Base-by-base conservation (phyloP, 768 basidiomycete species). In the Hygrophorus pudorinus region DNA sequence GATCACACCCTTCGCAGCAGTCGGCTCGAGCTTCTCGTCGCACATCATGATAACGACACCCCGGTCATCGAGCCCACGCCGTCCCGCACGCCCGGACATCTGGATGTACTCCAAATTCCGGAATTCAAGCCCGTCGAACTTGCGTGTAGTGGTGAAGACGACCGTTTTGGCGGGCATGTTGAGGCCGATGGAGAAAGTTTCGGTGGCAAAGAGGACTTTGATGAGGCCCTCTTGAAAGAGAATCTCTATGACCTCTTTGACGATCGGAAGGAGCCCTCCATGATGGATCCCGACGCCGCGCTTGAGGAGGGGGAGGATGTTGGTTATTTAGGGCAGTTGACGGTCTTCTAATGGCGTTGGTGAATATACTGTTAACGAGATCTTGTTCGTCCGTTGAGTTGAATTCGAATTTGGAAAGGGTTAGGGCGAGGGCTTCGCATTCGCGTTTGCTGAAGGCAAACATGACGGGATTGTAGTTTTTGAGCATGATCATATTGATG, bases 121-220 rank as follows among this genome's bases (percentile, higher is more conserved):
- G 68, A 96, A 96, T 54, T 93, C 91, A 35, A 78, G 79, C 0
- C 96, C 96, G 60, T 99, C 96, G 55, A 92, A 98, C 65, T 99
- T 99, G 52, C 91, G 81, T 2, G 91, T 84, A 0, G 83, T 76
- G 0, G 91, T 96, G 69, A 99, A 99, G 17, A 99, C 94, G 38
- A 99, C 96, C 2, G 96, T 98, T 69, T 97, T 98, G 13, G 96
- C 96, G 9, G 96, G 96, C 96, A 99, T 99, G 65, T 99, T 99
- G 35, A 99, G 71, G 30, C 89, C 91, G 47, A 96, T 96, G 12
- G 93, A 94, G 65, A 97, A 97, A 0, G 96, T 99, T 65, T 99
- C 96, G 0, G 96, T 99, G 5, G 96, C 96, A 56, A 98, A 99
- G 32, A 99, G 76, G 27, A 91, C 92, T 61, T 99, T 99, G 68